Evolutionary conservation across 2,329 filamentous ascomycete species (phyloP).

Genomic region (Fusarium sp.): DNA sequence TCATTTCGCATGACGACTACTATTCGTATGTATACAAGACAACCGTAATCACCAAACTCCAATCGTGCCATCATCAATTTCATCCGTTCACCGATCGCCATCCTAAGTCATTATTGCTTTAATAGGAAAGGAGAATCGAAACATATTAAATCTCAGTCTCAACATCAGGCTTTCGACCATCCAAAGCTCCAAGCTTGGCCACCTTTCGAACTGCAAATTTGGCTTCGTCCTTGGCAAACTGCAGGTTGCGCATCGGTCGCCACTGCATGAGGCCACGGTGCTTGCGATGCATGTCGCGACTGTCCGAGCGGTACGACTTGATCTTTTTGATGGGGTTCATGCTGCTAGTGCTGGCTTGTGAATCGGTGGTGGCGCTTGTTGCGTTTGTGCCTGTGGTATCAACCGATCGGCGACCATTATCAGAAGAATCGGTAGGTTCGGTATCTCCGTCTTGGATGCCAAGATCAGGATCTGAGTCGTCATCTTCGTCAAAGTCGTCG

Average conservation of each 20-base stretch:
- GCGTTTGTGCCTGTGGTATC: constrained; percentile 54
- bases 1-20: constrained; percentile 21
- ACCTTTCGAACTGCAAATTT: constrained; percentile 82
- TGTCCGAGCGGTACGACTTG: constrained; percentile 75
- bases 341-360: constrained; percentile 54
- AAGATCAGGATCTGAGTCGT: constrained; percentile 63
- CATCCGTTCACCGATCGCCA: constrained; percentile 9
- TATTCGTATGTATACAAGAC: constrained; percentile 31
- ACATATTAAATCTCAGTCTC: constrained; percentile 76
- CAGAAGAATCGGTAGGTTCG: constrained; percentile 48
- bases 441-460: constrained; percentile 70
- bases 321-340: constrained; percentile 69
- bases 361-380: constrained; percentile 51
- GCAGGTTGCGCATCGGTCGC: constrained; percentile 86
- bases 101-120: background rate
- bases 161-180: constrained; percentile 86
- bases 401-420: constrained; percentile 54
- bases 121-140: constrained; percentile 5
- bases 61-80: constrained; percentile 38
- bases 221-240: constrained; percentile 90
- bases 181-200: constrained; percentile 80
- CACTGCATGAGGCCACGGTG: constrained; percentile 96
- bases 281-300: constrained; percentile 83
- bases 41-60: constrained; percentile 28
- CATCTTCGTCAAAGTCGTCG: constrained; percentile 57